phyloP scores from a whole-genome alignment of 768 basidiomycete genomes.

The Pleurotus giganteus region DNA sequence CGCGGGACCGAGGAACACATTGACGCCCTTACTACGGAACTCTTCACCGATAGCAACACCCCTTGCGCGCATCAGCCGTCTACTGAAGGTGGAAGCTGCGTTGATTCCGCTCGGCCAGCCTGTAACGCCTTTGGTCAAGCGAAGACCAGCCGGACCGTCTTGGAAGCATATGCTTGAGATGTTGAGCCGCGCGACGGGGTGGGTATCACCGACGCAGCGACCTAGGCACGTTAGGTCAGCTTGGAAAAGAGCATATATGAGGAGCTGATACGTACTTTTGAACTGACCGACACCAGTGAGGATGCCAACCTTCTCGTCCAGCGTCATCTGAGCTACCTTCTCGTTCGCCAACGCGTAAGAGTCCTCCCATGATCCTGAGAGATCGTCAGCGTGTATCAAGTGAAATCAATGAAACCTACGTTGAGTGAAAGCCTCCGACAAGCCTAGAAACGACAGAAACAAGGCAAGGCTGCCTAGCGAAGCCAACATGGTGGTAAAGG shows the following conservation, averaged over 20 bases:
- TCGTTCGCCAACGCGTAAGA: constrained; percentile 36
- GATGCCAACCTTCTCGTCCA: constrained; percentile 45
- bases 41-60: constrained; percentile 66
- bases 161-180: constrained; percentile 47
- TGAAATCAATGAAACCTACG: no score
- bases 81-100: constrained; percentile 47
- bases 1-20: constrained; percentile 50
- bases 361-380: constrained; percentile 44
- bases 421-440: no score
- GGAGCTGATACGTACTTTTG: constrained; percentile 24
- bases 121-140: constrained; percentile 41
- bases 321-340: constrained; percentile 36
- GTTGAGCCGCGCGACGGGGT: constrained; percentile 35
- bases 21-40: constrained; percentile 65
- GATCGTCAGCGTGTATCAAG: no score
- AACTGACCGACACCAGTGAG: constrained; percentile 45
- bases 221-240: constrained; percentile 22
- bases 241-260: no score
- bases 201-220: constrained; percentile 47
- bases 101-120: constrained; percentile 62
- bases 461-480: no score
- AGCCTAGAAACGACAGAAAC: no score
- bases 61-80: constrained; percentile 59
- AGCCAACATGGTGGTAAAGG: no score
- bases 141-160: constrained; percentile 47